These are phyloP conservation scores for Daldinia decipiens DNA, from an alignment of 495 filamentous ascomycete species.

Conservation along the genomic window DNA sequence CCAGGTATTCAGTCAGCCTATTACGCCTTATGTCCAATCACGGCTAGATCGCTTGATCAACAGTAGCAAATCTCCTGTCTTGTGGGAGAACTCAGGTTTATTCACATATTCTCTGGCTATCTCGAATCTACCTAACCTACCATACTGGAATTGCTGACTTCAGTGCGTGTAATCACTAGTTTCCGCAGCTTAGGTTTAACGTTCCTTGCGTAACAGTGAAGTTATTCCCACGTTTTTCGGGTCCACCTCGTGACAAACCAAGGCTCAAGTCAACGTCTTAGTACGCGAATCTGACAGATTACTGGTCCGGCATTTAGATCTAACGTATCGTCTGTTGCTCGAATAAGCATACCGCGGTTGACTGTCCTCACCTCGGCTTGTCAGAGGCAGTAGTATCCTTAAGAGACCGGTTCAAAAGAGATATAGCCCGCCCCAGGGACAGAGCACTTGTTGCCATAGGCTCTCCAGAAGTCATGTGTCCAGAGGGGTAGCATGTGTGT, in stretches of 20 bases:
- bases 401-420: slow-evolving; percentile 11
- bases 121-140: not conserved
- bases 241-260: not conserved
- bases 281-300: no score
- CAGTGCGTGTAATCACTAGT: not conserved
- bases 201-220: not conserved
- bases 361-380: not conserved
- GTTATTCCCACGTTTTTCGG: not conserved
- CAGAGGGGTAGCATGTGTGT: slow-evolving; percentile 22
- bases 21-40: not conserved
- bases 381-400: not conserved
- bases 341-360: not conserved
- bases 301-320: no score
- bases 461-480: slow-evolving; percentile 29
- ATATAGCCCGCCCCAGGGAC: slow-evolving; percentile 13
- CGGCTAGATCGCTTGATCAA: not conserved
- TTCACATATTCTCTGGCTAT: not conserved
- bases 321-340: not conserved
- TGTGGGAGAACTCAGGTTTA: not conserved
- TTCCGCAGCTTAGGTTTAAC: not conserved
- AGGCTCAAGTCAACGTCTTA: not conserved
- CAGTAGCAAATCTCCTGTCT: not conserved
- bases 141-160: not conserved
- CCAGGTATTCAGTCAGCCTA: not conserved
- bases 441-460: slow-evolving; percentile 28